phyloP scores from a whole-genome alignment of 1,139 yeast genomes.

The Suhomyces chickasaworum region DNA sequence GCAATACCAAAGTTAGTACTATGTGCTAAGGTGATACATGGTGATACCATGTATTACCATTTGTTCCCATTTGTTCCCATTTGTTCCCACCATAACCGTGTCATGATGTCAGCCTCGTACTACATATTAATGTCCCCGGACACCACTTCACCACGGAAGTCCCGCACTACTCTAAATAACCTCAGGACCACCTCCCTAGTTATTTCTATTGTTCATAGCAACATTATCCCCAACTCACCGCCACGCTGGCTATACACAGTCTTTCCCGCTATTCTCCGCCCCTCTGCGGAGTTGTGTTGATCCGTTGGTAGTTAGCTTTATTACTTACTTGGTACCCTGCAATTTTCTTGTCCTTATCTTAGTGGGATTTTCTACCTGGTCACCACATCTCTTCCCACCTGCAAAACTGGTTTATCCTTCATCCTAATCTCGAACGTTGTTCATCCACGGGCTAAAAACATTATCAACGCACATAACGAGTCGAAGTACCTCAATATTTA shows the following conservation, averaged over 20 bases:
- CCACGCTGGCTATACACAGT: conserved; percentile 2
- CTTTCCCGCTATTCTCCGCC: conserved; percentile 2
- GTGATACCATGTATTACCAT: too few relatives aligned
- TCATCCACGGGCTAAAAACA: not conserved
- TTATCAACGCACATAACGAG: not conserved
- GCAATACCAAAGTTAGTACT: too few relatives aligned
- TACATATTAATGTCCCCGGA: too few relatives aligned
- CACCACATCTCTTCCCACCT: not conserved
- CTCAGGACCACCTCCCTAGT: not conserved
- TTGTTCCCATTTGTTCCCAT: too few relatives aligned
- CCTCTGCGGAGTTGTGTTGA: conserved; percentile 5
- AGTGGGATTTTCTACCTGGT: not conserved
- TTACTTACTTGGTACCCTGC: not conserved
- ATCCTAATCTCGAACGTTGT: not conserved
- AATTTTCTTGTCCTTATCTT: not conserved
- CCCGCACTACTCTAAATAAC: not conserved
- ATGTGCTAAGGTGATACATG: too few relatives aligned
- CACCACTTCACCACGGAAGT: not conserved
- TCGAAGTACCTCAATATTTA: not conserved
- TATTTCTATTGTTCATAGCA: not conserved
- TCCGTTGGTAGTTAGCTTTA: not conserved
- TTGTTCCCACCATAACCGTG: too few relatives aligned
- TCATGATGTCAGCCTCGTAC: not conserved
- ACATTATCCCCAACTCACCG: not conserved
- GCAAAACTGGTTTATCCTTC: not conserved